A percentile compares a stretch with the other conserved stretches of the same genome.
Evolutionary conservation across 2,329 filamentous ascomycete species (phyloP).

Genomic region (Neopestalotiopsis rosae): DNA sequence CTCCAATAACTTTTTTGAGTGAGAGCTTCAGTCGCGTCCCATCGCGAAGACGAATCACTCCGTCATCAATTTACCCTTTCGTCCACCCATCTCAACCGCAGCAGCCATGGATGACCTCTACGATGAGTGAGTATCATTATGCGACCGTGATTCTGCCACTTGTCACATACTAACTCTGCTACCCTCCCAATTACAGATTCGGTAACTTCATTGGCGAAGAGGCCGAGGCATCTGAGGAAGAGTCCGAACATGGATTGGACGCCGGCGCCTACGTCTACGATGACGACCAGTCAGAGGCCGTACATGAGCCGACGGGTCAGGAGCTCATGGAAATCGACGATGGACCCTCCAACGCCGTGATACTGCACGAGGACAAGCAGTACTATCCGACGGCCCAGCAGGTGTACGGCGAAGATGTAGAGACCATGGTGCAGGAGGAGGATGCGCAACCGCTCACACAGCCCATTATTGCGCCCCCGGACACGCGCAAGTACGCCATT

Average conservation of each 20-base stretch:
- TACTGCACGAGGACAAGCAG: conserved; percentile 98
- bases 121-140: conserved; percentile 72
- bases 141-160: not conserved
- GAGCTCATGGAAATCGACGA: conserved; percentile 95
- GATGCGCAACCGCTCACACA: conserved; percentile 91
- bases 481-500: conserved; percentile 94
- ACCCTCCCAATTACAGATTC: conserved; percentile 65
- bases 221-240: conserved; percentile 81
- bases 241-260: conserved; percentile 78
- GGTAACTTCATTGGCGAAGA: conserved; percentile 98
- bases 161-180: not conserved
- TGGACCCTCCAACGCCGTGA: conserved; percentile 93
- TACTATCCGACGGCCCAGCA: conserved; percentile 99
- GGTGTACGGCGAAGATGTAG: conserved; percentile 91
- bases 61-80: conserved; percentile 28
- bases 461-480: conserved; percentile 91
- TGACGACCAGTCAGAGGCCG: conserved; percentile 71
- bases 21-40: conserved; percentile 8
- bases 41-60: not conserved
- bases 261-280: conserved; percentile 82
- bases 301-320: conserved; percentile 70
- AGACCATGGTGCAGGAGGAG: conserved; percentile 95
- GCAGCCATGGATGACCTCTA: conserved; percentile 89
- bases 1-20: conserved; percentile 10
- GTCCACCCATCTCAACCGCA: conserved; percentile 15